phyloP scores from a whole-genome alignment of 1,284 basidiomycete species.

The Takashimella tepidaria region DNA sequence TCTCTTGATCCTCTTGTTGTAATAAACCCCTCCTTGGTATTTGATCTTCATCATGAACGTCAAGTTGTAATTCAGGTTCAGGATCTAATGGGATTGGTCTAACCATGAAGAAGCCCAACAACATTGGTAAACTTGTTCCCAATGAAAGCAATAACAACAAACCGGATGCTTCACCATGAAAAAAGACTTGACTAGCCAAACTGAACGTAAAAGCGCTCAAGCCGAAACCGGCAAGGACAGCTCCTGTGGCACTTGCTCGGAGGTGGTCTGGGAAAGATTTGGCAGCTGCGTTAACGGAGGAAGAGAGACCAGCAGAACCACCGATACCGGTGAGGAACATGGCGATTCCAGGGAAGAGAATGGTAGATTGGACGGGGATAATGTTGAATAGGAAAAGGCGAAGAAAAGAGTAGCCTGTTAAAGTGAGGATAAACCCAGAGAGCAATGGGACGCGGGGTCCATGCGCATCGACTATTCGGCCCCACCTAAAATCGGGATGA shows the following conservation, averaged over 20 bases:
- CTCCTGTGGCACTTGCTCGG: conserved; percentile 63
- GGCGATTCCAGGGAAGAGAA: conserved; percentile 31
- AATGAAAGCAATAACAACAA: conserved; percentile 65
- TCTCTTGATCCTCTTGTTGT: too few species aligned
- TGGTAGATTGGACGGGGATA: conserved; percentile 21
- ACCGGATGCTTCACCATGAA: conserved; percentile 64
- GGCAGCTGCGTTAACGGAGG: conserved; percentile 46
- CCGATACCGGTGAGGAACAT: conserved; percentile 45
- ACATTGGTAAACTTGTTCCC: conserved; percentile 64
- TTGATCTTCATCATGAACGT: too few species aligned
- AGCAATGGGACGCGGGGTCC: conserved; percentile 28
- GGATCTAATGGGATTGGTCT: conserved; percentile 53
- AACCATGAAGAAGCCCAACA: conserved; percentile 62
- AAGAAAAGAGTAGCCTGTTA: conserved; percentile 64
- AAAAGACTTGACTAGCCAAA: conserved; percentile 59
- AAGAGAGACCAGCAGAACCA: conserved; percentile 41
- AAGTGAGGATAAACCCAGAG: conserved; percentile 53
- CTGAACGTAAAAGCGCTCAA: conserved; percentile 77
- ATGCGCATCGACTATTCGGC: not conserved
- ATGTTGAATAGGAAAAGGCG: conserved; percentile 56
- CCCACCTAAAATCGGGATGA: not conserved
- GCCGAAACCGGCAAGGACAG: conserved; percentile 76
- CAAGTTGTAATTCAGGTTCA: too few species aligned
- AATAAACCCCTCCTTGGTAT: too few species aligned
- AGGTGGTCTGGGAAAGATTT: conserved; percentile 44